Evolutionary conservation across 495 filamentous ascomycete genomes (phyloP).

Genomic region (Aspergillus bertholletiae): DNA sequence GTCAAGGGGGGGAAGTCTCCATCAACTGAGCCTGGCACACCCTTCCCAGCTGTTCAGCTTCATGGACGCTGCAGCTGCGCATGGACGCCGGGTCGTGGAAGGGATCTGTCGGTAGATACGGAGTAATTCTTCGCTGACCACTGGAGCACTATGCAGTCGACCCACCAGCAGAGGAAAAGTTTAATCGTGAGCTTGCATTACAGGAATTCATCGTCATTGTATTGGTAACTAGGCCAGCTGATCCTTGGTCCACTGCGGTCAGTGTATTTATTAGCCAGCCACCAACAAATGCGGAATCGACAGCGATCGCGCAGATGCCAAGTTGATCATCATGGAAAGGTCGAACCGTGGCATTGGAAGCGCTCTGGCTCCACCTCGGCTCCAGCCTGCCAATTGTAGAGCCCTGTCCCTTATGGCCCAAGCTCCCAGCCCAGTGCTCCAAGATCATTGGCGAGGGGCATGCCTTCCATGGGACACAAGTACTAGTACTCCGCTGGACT

Average conservation of each 20-base stretch:
- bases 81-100: neutral
- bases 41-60: neutral
- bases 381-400: conserved; percentile 1
- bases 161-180: neutral
- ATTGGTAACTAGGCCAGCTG: neutral
- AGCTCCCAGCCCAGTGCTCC: neutral
- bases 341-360: conserved; percentile 5
- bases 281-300: conserved; percentile 6
- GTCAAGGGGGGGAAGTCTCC: neutral
- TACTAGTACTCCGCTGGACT: too few species aligned
- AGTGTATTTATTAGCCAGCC: conserved; percentile 5
- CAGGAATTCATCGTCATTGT: neutral
- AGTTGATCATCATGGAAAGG: conserved; percentile 5
- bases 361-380: conserved; percentile 3
- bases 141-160: neutral
- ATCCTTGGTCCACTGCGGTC: conserved; percentile 4
- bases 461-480: too few species aligned
- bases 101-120: neutral
- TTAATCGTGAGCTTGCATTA: neutral
- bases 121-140: neutral
- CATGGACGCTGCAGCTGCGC: neutral
- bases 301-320: conserved; percentile 5
- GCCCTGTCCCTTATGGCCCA: neutral
- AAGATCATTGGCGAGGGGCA: too few species aligned
- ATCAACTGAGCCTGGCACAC: neutral